Conservation (phyloP, 2,329 filamentous ascomycete genomes). For the Parastagonospora nodorum region DNA sequence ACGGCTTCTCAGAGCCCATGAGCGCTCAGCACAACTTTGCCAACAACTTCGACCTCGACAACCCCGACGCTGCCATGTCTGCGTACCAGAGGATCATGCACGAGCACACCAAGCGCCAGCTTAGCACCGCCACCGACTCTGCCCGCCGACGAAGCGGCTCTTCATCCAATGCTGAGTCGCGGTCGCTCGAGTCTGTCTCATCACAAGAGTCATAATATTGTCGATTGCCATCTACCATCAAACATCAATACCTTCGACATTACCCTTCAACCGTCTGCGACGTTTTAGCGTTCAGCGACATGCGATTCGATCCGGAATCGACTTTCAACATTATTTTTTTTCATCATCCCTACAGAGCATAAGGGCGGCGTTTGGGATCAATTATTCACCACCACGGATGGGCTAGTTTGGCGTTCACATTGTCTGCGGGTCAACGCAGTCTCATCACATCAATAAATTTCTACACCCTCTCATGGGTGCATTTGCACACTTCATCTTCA, state of each 20-base stretch:
- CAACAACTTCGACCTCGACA: conserved; percentile 50
- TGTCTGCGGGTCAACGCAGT: neutral
- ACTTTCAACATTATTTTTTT: neutral
- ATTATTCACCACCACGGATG: neutral
- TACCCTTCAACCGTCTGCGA: conserved; percentile 9
- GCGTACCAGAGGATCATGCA: conserved; percentile 56
- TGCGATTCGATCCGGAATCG: conserved; percentile 4
- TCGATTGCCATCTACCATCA: neutral
- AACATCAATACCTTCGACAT: neutral
- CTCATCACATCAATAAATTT: neutral
- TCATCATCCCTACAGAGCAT: neutral
- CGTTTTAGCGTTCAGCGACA: conserved; percentile 13
- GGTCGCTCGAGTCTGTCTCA: conserved; percentile 18
- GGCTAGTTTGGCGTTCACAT: neutral
- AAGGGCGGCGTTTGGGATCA: conserved; percentile 6
- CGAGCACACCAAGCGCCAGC: conserved; percentile 56
- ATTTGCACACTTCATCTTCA: neutral
- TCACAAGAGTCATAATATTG: conserved; percentile 25
- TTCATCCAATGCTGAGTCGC: conserved; percentile 1
- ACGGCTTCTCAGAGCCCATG: conserved; percentile 49
- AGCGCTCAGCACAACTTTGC: conserved; percentile 51
- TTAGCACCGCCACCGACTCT: conserved; percentile 52
- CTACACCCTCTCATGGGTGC: too few species aligned
- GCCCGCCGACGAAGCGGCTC: conserved; percentile 47
- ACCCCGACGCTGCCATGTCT: conserved; percentile 46